Percentiles rank a stretch among this genome's conserved stretches.
Conservation (phyloP, 2,329 filamentous ascomycete genomes). For the Plectosphaerella plurivora region DNA sequence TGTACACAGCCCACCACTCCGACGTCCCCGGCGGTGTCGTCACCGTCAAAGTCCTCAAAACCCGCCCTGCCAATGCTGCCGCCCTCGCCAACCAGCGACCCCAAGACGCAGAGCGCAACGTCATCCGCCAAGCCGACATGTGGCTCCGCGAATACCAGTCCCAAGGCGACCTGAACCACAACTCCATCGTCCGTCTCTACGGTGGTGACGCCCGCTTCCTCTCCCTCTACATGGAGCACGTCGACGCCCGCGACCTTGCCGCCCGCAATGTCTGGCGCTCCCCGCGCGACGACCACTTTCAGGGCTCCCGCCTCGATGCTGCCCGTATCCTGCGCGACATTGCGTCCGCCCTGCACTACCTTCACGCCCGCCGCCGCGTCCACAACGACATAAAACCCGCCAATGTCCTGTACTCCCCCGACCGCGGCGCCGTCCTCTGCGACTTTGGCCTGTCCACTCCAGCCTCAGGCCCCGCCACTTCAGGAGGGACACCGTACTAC, state of each 20-base stretch:
- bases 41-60: slow-evolving; percentile 59
- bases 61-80: slow-evolving; percentile 25
- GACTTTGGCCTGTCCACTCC: slow-evolving; percentile 55
- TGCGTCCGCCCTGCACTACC: slow-evolving; percentile 48
- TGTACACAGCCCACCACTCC: slow-evolving; percentile 52
- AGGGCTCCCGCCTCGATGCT: slow-evolving; percentile 44
- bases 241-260: slow-evolving; percentile 51
- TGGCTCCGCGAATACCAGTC: slow-evolving; percentile 55
- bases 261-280: slow-evolving; percentile 45
- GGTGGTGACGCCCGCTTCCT: slow-evolving; percentile 57
- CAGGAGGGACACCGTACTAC: slow-evolving; percentile 58
- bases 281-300: slow-evolving; percentile 41
- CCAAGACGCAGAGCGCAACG: slow-evolving; percentile 46
- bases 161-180: slow-evolving; percentile 50
- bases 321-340: slow-evolving; percentile 50
- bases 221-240: slow-evolving; percentile 58
- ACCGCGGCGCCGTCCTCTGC: slow-evolving; percentile 55
- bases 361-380: slow-evolving; percentile 48
- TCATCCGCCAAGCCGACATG: slow-evolving; percentile 55
- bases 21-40: slow-evolving; percentile 46
- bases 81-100: slow-evolving; percentile 34
- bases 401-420: slow-evolving; percentile 56
- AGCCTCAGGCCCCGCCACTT: slow-evolving; percentile 38
- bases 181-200: slow-evolving; percentile 54
- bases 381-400: slow-evolving; percentile 62